These are phyloP conservation scores for Gelatoporia subvermispora DNA, from an alignment of 768 basidiomycete genomes.

Conservation along the genomic window DNA sequence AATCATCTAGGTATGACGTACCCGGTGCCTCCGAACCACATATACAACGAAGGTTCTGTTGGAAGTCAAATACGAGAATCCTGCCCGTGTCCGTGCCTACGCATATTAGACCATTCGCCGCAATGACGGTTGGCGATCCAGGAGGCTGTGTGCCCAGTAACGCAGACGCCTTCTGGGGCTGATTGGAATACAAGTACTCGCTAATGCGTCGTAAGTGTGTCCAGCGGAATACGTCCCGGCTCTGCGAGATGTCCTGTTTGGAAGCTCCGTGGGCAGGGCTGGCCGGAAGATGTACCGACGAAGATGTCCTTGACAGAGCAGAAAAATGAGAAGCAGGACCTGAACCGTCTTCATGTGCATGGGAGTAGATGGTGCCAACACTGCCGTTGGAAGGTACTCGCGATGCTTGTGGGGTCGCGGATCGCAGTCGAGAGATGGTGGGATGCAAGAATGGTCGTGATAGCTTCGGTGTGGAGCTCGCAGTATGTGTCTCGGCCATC, in stretches of 20 bases:
- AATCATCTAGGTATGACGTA: conserved; percentile 24
- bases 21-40: conserved; percentile 70
- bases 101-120: conserved; percentile 85
- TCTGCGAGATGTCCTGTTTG: conserved; percentile 12
- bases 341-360: conserved; percentile 39
- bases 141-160: conserved; percentile 52
- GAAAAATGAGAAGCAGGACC: conserved; percentile 64
- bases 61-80: conserved; percentile 84
- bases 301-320: conserved; percentile 65
- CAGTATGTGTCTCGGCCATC: conserved; percentile 31
- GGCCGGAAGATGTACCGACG: conserved; percentile 44
- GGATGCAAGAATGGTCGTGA: conserved; percentile 65
- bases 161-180: conserved; percentile 54
- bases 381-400: conserved; percentile 40
- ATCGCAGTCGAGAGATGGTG: conserved; percentile 75
- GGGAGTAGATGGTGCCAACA: conserved; percentile 39
- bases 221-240: conserved; percentile 73
- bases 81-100: conserved; percentile 80
- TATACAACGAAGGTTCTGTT: conserved; percentile 74
- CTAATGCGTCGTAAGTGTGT: conserved; percentile 57
- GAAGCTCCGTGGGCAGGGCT: conserved; percentile 16
- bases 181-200: conserved; percentile 49
- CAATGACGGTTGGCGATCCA: conserved; percentile 74
- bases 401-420: conserved; percentile 48
- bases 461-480: conserved; percentile 33